Evolutionary conservation across 805 yeast species (phyloP).

Genomic region (Brettanomyces naardenensis): DNA sequence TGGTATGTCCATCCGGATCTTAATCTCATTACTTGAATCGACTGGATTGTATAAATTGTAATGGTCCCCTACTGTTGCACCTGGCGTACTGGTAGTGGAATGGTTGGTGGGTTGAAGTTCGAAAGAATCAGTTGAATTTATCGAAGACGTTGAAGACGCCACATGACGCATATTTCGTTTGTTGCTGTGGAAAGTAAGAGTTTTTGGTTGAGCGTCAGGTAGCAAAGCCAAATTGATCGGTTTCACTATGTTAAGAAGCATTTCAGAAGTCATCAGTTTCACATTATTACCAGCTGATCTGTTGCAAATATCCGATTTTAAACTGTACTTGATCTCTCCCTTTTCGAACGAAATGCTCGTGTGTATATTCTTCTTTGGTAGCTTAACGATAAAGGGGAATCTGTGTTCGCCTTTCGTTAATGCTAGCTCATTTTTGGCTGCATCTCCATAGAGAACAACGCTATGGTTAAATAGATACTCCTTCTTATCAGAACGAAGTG

Average conservation of each 20-base stretch:
- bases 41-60: not conserved
- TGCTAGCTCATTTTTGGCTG: conserved; percentile 15
- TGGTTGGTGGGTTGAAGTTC: conserved; percentile 3
- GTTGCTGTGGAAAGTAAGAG: conserved; percentile 49
- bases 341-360: conserved; percentile 77
- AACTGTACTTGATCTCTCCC: conserved; percentile 67
- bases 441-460: conserved; percentile 47
- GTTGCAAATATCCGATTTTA: conserved; percentile 29
- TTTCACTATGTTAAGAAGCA: conserved; percentile 49
- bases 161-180: conserved; percentile 27
- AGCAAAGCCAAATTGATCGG: conserved; percentile 68
- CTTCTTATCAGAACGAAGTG: conserved; percentile 41
- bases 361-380: conserved; percentile 67
- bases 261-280: conserved; percentile 43
- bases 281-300: conserved; percentile 9
- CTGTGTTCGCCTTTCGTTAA: conserved; percentile 78
- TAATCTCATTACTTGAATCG: conserved; percentile 14
- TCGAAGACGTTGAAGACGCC: conserved; percentile 33
- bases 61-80: too few species aligned
- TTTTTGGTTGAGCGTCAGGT: conserved; percentile 60
- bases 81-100: not conserved
- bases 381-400: conserved; percentile 75
- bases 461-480: conserved; percentile 50
- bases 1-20: conserved; percentile 39
- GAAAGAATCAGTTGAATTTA: conserved; percentile 17